These are phyloP conservation scores for Cutaneotrichosporon sp. DNA, from an alignment of 1,284 basidiomycete genomes.

Conservation along the genomic window DNA sequence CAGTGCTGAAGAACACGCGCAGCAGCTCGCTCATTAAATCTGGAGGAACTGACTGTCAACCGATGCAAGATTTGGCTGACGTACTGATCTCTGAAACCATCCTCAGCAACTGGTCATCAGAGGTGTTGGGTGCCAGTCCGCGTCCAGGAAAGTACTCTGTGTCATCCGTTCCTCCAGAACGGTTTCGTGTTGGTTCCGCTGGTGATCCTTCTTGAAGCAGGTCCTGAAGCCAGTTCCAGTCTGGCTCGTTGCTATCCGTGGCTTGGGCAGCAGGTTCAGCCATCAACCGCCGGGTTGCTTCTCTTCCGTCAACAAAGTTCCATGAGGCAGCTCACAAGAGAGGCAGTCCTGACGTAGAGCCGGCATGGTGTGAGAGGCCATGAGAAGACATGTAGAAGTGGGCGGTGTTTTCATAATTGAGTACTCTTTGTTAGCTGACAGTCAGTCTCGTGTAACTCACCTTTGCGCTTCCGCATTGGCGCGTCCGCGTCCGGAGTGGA, in stretches of 20 bases:
- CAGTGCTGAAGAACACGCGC: constrained; percentile 23
- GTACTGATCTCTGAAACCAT: constrained; percentile 13
- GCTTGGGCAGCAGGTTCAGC: background rate
- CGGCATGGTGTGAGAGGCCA: constrained; percentile 21
- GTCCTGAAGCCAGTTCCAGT: constrained; percentile 26
- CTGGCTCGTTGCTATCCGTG: constrained; percentile 7
- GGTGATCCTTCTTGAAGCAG: constrained; percentile 15
- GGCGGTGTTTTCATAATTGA: constrained; percentile 15
- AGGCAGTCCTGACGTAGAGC: constrained; percentile 25
- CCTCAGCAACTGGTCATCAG: constrained; percentile 14
- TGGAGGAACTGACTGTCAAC: constrained; percentile 11
- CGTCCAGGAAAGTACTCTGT: constrained; percentile 22
- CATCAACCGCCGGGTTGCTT: constrained; percentile 4
- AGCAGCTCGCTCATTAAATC: constrained; percentile 20
- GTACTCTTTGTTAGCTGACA: background rate
- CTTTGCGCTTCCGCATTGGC: constrained; percentile 6
- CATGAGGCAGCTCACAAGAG: constrained; percentile 16
- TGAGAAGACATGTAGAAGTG: constrained; percentile 24
- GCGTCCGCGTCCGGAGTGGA: background rate
- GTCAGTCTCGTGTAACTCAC: background rate
- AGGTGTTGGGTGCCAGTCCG: constrained; percentile 6
- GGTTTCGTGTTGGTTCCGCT: background rate
- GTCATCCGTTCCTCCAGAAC: background rate
- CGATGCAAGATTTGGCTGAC: background rate
- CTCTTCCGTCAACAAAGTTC: constrained; percentile 1